Percentiles rank a stretch among this genome's conserved stretches.
These are phyloP conservation scores for Coemansia sp. DNA, from an alignment of 192 early-diverging fungal species.

Conservation along the genomic window DNA sequence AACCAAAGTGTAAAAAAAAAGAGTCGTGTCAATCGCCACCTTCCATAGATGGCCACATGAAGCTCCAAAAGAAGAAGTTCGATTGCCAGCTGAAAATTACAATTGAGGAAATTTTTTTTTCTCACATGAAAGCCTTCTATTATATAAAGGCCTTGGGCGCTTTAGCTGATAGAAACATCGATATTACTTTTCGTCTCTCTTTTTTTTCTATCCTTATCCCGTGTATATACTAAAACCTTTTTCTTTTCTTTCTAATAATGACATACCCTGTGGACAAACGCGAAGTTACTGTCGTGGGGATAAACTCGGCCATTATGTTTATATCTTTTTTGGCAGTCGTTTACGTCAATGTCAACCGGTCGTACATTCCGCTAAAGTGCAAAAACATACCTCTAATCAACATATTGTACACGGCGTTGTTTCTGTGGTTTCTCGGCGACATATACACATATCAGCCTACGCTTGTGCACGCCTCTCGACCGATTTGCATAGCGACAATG, in stretches of 20 bases:
- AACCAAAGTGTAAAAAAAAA: not conserved
- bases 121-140: not conserved
- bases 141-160: not conserved
- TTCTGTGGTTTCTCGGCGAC: slow-evolving; percentile 45
- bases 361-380: slow-evolving; percentile 41
- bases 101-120: not conserved
- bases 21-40: not conserved
- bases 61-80: not conserved
- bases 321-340: slow-evolving; percentile 15
- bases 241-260: not conserved
- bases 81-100: slow-evolving; percentile 3
- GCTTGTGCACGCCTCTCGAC: slow-evolving; percentile 20
- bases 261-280: slow-evolving; percentile 14
- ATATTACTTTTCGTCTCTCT: slow-evolving; percentile 3
- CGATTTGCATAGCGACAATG: slow-evolving; percentile 35
- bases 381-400: slow-evolving; percentile 49
- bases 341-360: slow-evolving; percentile 32
- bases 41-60: not conserved
- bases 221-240: not conserved
- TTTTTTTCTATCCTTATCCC: not conserved
- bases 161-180: not conserved
- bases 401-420: slow-evolving; percentile 18
- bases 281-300: slow-evolving; percentile 31
- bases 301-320: slow-evolving; percentile 26
- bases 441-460: slow-evolving; percentile 42